Evolutionary conservation across 345 rosid species (phyloP), one percentile per base, ranked within the genome.

Genomic region (Schrenkiella parvula): DNA sequence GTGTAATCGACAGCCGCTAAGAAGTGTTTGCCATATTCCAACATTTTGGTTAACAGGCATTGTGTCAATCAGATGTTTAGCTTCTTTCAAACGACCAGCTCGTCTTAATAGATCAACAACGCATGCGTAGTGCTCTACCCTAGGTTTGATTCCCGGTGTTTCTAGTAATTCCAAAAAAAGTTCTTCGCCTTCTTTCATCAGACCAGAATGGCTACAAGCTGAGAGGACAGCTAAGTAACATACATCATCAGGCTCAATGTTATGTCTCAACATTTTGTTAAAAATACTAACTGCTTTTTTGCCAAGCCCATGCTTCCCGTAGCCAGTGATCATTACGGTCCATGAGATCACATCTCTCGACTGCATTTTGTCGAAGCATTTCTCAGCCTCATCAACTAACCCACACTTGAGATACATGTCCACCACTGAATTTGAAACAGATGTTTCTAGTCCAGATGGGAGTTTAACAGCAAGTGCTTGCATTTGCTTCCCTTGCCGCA

Each of bases 321-420:
- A 91, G 46, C 97, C 98, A 29, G 93, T 87, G 75, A 95, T 91
- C 91, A 91, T 80, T 18, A 84, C 80, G 2, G 99, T 91, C 97
- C 97, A 95, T 34, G 99, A 88, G 47, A 95, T 84, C 72, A 89
- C 88, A 80, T 89, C 83, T 75, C 73, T 84, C 6, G 62, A 38
- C 0, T 86, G 78, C 88, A 91, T 88, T 78, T 85, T 72, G 17
- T 43, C 4, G 44, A 93, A 93, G 42, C 58, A 71, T 72, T 60
- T 80, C 64, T 86, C 86, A 37, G 99, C 97, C 15, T 89, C 93
- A 6, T 88, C 86, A 1, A 84, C 74, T 29, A 82, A 55, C 52
- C 97, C 99, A 60, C 91, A 89, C 64, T 91, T 95, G 65, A 93
- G 88, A 75, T 93, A 93, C 98, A 93, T 87, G 68, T 93, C 97